A percentile compares a stretch with the other conserved stretches of the same genome.
Evolutionary conservation across 805 yeast species (phyloP).

Genomic region (Wickerhamomyces mucosus): DNA sequence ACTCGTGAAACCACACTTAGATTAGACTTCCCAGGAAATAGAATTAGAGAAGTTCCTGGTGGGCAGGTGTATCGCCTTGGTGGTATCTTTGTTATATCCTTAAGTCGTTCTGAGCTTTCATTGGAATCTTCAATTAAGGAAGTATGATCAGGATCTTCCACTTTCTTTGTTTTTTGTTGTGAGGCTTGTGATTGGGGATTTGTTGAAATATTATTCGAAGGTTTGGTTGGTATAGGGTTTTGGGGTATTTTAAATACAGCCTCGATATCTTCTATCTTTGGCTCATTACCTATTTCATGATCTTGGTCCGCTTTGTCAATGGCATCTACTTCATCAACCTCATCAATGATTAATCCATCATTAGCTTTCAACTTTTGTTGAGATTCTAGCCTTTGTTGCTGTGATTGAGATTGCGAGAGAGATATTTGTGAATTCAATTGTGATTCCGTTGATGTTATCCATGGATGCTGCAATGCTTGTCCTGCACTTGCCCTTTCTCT

Average conservation of each 20-base stretch:
- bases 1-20: slow-evolving; percentile 40
- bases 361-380: slow-evolving; percentile 17
- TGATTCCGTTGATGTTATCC: slow-evolving; percentile 41
- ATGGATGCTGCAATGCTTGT: slow-evolving; percentile 69
- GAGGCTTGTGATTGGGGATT: slow-evolving; percentile 5
- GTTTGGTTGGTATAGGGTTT: neutral
- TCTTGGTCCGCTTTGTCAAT: neutral
- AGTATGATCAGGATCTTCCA: slow-evolving; percentile 14
- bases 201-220: slow-evolving; percentile 3
- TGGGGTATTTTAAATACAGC: slow-evolving; percentile 17
- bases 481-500: slow-evolving; percentile 60
- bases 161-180: slow-evolving; percentile 2
- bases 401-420: slow-evolving; percentile 63
- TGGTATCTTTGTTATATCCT: no score
- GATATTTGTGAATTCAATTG: slow-evolving; percentile 33
- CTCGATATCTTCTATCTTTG: slow-evolving; percentile 2
- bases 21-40: no score
- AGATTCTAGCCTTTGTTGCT: slow-evolving; percentile 40
- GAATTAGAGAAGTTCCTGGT: no score
- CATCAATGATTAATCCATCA: no score
- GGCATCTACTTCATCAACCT: no score
- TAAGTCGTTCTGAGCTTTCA: neutral
- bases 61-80: no score
- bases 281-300: no score
- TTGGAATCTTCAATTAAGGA: slow-evolving; percentile 11